Evolutionary conservation across 768 basidiomycete species (phyloP).

Genomic region (Boletus tylopilopsis): DNA sequence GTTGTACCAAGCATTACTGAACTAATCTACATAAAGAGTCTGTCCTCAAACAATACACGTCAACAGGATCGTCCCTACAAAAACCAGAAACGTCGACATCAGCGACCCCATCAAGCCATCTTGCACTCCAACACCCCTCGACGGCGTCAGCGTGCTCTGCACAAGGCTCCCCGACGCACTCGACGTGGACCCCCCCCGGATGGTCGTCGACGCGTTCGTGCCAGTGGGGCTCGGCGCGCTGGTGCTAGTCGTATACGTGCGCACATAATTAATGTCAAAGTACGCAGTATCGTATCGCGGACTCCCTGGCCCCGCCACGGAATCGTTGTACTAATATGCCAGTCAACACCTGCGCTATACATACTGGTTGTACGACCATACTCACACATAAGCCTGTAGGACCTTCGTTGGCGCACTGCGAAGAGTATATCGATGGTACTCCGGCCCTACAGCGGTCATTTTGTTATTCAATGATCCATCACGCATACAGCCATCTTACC

Average conservation of each 20-base stretch:
- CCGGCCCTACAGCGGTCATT: constrained; percentile 44
- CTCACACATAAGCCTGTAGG: constrained; percentile 42
- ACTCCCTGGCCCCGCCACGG: constrained; percentile 51
- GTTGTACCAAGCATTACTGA: too few species aligned
- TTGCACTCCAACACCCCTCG: not conserved
- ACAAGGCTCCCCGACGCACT: not conserved
- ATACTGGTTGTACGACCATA: not conserved
- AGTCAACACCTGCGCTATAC: not conserved
- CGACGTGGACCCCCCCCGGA: not conserved
- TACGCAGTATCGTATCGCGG: constrained; percentile 56
- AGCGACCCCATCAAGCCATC: not conserved
- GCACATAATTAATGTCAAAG: constrained; percentile 66
- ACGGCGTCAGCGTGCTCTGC: not conserved
- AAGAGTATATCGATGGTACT: constrained; percentile 36
- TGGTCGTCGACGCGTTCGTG: not conserved
- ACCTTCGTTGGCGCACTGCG: constrained; percentile 38
- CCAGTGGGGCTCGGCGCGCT: constrained; percentile 8
- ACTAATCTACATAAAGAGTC: too few species aligned
- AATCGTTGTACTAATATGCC: constrained; percentile 43
- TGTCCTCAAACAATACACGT: too few species aligned
- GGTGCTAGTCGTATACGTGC: constrained; percentile 45
- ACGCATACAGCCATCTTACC: constrained; percentile 30
- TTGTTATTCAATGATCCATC: not conserved
- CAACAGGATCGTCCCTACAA: not conserved
- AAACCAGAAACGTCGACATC: not conserved